phyloP scores from a whole-genome alignment of 2,329 filamentous ascomycete species.

The Fusarium sublunatum region DNA sequence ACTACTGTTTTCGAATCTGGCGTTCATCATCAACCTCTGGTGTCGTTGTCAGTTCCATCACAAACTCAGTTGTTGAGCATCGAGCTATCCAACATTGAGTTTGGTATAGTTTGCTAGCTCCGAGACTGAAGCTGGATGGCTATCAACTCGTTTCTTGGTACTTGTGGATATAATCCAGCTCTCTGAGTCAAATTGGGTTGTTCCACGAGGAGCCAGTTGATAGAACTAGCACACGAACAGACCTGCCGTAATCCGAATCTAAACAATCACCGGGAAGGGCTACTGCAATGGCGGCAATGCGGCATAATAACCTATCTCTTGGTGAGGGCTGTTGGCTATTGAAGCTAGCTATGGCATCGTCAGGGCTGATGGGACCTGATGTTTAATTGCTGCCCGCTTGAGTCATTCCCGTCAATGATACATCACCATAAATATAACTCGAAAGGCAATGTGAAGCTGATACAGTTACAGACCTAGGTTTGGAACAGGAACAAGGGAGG shows the following conservation, averaged over 20 bases:
- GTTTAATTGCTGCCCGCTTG: not conserved
- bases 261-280: not conserved
- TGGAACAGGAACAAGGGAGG: not conserved
- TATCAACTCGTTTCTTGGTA: not conserved
- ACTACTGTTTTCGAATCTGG: conserved; percentile 24
- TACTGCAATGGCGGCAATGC: too few species aligned
- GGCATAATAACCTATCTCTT: not conserved
- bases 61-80: not conserved
- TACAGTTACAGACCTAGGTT: conserved; percentile 7
- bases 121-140: not conserved
- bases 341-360: not conserved
- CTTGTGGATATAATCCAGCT: not conserved
- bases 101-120: not conserved
- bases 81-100: not conserved
- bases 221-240: not conserved
- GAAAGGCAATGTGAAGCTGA: conserved; percentile 17
- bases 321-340: not conserved
- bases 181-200: not conserved
- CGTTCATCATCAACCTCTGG: conserved; percentile 6
- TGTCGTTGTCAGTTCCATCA: conserved; percentile 2
- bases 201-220: conserved; percentile 1
- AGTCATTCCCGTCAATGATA: not conserved
- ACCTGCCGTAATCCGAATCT: not conserved
- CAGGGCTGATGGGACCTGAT: not conserved
- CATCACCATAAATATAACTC: not conserved